Base-by-base conservation (phyloP, 495 filamentous ascomycete species). In the Daldinia vernicosa region DNA sequence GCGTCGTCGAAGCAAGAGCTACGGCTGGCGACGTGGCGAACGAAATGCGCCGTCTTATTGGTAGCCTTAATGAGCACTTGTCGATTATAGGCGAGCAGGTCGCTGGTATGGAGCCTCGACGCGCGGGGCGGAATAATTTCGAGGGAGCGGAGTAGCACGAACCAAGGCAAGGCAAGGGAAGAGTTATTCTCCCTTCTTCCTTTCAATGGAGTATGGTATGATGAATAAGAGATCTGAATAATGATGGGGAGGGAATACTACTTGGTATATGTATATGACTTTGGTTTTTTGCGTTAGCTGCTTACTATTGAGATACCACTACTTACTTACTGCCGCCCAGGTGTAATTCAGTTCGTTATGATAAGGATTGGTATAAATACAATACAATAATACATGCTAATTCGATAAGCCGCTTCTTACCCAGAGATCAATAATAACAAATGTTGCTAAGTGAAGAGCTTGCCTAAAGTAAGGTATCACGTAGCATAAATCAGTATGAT, bases 1-100 rank as follows among this genome's bases (percentile, higher is more conserved):
- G 80, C n/a, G 84, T 86, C 32, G 77, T 90, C 72, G 79, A 82
- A 59, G 85, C 85, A 11, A 75, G 83, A 33, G 86, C 85, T 11
- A 82, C 80, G 9, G 73, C 78, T 0, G 80, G 80, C 14, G 79
- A 88, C 61, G 79, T 89, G 69, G 70, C 78, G n/a, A 81, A 83
- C 6, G 88, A 90, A 78, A 72, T 89, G 60, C 80, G 82, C 59
- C 75, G 87, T 5, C 72, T 89, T 43, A 71, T 89, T 32, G 83
- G 78, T 6, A 84, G 80, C 47, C 77, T 89, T 9, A 75, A 78
- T 22, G 81, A 84, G 15, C 83, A 85, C 57, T 72, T 86, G 2
- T 58, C 71, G 0, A 28, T 74, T 1, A 74, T 79, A 27, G 71
- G 73, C 33, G 75, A 77, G 51, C 75, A 75, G 32, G 75, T 77